Evolutionary conservation across 805 yeast species (phyloP).

Genomic region (Monosporozyma aquatica): DNA sequence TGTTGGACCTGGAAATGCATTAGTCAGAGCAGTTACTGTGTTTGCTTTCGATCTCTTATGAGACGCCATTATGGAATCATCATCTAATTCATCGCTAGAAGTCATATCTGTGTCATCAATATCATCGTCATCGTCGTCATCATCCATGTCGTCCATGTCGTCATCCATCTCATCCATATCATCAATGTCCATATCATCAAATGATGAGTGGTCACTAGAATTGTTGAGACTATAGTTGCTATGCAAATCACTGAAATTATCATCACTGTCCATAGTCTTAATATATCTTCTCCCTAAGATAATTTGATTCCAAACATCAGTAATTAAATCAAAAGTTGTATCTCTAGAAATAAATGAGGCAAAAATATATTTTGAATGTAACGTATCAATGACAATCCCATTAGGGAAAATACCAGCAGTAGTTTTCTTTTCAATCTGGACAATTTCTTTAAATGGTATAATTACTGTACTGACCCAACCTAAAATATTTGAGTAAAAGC

Average conservation of each 20-base stretch:
- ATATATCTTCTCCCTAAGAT: conserved; percentile 57
- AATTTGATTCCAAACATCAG: conserved; percentile 53
- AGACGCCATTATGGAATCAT: background rate
- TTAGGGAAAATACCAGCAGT: conserved; percentile 67
- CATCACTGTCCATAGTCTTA: conserved; percentile 14
- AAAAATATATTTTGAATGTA: conserved; percentile 55
- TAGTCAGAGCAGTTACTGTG: conserved; percentile 5
- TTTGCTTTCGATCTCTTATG: conserved; percentile 28
- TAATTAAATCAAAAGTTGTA: conserved; percentile 41
- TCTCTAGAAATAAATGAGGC: conserved; percentile 63
- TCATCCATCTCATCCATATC: conserved; percentile 25
- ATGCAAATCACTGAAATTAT: conserved; percentile 18
- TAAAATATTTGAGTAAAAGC: conserved; percentile 59
- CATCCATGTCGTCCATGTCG: conserved; percentile 23
- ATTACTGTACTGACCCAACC: conserved; percentile 59
- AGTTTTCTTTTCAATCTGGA: conserved; percentile 55
- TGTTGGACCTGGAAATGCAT: conserved; percentile 30
- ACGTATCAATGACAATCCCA: conserved; percentile 54
- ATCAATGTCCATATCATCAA: conserved; percentile 9
- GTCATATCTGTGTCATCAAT: conserved; percentile 21
- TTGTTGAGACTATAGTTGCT: conserved; percentile 1
- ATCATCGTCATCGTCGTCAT: conserved; percentile 18
- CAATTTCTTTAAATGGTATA: conserved; percentile 54
- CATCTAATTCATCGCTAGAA: conserved; percentile 29
- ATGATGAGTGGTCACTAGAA: background rate